Evolutionary conservation across 192 early-diverging fungal genomes (phyloP).

Genomic region (Cetraspora pellucida): DNA sequence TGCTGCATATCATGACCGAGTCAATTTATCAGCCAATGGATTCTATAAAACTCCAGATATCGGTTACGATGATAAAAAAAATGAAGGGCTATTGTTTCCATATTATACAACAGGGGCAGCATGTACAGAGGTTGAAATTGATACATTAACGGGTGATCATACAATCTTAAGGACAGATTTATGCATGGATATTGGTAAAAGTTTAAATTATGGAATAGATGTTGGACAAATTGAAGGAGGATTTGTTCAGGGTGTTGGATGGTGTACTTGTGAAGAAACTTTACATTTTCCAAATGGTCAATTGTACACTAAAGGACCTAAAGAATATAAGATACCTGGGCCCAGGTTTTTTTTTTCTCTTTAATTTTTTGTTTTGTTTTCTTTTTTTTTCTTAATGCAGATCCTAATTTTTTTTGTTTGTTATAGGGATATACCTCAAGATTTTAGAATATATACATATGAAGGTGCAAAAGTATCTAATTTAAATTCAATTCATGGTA

Average conservation of each 20-base stretch:
- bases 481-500: constrained; percentile 75
- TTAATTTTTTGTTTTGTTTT: not conserved
- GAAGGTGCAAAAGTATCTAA: constrained; percentile 50
- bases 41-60: constrained; percentile 85
- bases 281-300: constrained; percentile 74
- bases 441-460: constrained; percentile 73
- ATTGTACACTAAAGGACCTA: constrained; percentile 79
- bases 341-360: constrained; percentile 48
- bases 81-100: constrained; percentile 69
- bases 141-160: constrained; percentile 81
- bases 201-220: constrained; percentile 86
- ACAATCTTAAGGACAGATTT: constrained; percentile 75
- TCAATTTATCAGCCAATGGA: constrained; percentile 79
- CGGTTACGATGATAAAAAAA: constrained; percentile 69
- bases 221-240: constrained; percentile 91
- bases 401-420: not conserved
- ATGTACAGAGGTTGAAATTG: constrained; percentile 84
- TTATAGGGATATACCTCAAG: constrained; percentile 71
- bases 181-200: constrained; percentile 83
- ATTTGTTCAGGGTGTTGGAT: constrained; percentile 82
- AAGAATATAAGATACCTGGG: constrained; percentile 86
- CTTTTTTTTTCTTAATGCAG: not conserved
- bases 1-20: constrained; percentile 76
- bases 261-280: constrained; percentile 83
- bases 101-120: constrained; percentile 88